Evolutionary conservation across 148 eudicot genomes (phyloP).

Genomic region (Camellia japonica): DNA sequence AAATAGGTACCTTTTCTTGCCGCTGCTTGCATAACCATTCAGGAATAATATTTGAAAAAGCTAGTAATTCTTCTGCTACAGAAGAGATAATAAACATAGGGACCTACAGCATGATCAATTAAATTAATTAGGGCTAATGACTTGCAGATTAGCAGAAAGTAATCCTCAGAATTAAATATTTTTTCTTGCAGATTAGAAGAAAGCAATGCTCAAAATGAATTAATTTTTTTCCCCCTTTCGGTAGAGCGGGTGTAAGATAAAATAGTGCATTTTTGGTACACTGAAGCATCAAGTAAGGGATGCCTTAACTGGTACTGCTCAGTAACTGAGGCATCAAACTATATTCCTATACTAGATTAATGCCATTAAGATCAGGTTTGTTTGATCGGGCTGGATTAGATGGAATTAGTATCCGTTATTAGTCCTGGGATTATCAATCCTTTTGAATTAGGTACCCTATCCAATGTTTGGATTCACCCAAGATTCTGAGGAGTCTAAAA

Average conservation of each 20-base stretch:
- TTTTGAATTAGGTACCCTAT: too few species aligned
- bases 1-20: conserved; percentile 67
- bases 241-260: background rate
- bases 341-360: background rate
- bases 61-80: conserved; percentile 76
- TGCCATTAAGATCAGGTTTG: background rate
- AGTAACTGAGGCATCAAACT: conserved; percentile 1
- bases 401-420: too few species aligned
- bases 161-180: background rate
- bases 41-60: conserved; percentile 66
- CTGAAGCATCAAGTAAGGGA: background rate
- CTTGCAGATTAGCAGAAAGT: background rate
- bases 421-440: too few species aligned
- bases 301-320: background rate
- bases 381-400: too few species aligned
- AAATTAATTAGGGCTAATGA: conserved; percentile 3
- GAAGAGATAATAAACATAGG: conserved; percentile 76
- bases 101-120: conserved; percentile 37
- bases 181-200: background rate
- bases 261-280: background rate
- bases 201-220: too few species aligned
- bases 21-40: conserved; percentile 79
- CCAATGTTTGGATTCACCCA: too few species aligned
- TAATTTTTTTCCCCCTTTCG: background rate
- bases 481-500: too few species aligned